Conservation (phyloP, 805 yeast species). For the Debaryomyces maramus region DNA sequence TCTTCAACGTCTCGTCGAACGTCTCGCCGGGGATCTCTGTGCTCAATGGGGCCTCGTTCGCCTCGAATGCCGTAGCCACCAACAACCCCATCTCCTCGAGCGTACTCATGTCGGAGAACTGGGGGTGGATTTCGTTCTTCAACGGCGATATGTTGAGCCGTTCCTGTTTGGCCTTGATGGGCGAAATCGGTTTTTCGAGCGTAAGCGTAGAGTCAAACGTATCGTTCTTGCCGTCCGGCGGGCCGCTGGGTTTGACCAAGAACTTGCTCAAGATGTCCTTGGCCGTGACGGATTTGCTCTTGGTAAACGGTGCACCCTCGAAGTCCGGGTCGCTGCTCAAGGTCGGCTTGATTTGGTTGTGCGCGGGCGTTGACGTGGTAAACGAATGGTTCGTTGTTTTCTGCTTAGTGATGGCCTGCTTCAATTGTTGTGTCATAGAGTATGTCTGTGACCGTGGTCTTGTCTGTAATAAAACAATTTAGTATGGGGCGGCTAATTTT, state of each 20-base stretch:
- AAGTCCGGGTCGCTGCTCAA: neutral
- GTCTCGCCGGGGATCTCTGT: neutral
- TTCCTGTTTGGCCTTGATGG: constrained; percentile 1
- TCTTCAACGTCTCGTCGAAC: constrained; percentile 1
- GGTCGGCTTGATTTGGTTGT: neutral
- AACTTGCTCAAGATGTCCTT: neutral
- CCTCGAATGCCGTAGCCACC: neutral
- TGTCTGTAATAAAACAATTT: neutral
- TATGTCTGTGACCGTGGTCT: too few relatives aligned
- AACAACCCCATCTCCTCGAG: neutral
- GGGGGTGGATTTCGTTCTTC: constrained; percentile 8
- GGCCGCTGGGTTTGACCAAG: neutral
- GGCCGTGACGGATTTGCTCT: neutral
- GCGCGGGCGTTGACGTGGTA: constrained; percentile 3
- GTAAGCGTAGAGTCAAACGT: constrained; percentile 11
- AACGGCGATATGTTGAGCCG: constrained; percentile 10
- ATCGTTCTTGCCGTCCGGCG: neutral
- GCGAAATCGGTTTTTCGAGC: constrained; percentile 3
- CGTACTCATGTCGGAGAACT: neutral
- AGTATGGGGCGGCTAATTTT: neutral
- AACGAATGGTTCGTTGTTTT: neutral
- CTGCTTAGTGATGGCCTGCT: too few relatives aligned
- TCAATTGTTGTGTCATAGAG: too few relatives aligned
- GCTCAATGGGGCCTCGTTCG: neutral
- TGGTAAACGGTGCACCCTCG: neutral